Base-by-base conservation (phyloP, 192 early-diverging fungal genomes). In the Coemansia sp. region DNA sequence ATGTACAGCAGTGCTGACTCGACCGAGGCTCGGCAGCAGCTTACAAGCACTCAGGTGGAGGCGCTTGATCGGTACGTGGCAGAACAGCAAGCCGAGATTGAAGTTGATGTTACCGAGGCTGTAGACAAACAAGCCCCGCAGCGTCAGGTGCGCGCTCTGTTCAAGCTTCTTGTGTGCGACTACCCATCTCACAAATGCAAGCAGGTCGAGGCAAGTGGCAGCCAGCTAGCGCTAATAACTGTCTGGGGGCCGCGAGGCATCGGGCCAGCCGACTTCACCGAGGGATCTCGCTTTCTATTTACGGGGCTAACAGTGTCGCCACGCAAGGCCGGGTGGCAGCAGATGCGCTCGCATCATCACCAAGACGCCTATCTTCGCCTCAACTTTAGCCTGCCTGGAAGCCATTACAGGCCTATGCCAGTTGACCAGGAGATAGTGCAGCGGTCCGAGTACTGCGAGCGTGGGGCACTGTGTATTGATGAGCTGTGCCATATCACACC, bases 101-200 rank as follows among this genome's bases (percentile, higher is more conserved):
- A 65, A 36, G 35, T 20, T 23, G 28, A 63, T 16, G 14, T 65
- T 46, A 18, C 36, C 1, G 60, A 62, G 14, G 33, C 28, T 1
- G 59, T 74, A 7, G 68, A 73, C 16, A 43, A 33, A 8, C 62
- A 34, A 37, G 33, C 60, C 46, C 73, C 73, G 3, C 56, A 59
- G 26, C 59, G 78, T 0, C 58, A 75, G 60, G 78, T 81, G 9
- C 53, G 61, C 31, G 46, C 69, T 0, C 20, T 76, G 34, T 71
- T 76, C 56, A 62, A 57, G 13, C 51, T 81, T 58, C 69, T 63
- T 50, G 73, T 81, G 5, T 81, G 73, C 56, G 78, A 81, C 65
- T 81, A 81, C 55, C 78, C 78, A 8, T 66, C 57, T 28, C 78
- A 71, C 16, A 36, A 35, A 18, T 56, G 51, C 67, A 60, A 59